Base-by-base conservation (phyloP, 2,329 filamentous ascomycete genomes). In the Fusarium guadeloupense region DNA sequence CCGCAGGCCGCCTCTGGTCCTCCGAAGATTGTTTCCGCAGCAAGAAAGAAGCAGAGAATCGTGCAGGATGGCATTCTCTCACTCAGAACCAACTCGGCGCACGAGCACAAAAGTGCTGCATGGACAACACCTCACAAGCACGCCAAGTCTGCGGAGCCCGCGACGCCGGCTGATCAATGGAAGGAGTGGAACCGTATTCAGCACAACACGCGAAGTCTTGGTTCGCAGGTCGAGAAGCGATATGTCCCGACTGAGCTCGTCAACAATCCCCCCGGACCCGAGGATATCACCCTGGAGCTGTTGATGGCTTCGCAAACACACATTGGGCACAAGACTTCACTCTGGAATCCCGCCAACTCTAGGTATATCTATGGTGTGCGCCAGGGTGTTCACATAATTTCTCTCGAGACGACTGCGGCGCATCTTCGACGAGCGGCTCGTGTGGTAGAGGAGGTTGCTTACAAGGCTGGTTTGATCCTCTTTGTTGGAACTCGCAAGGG, bases 281-380 rank as follows among this genome's bases (percentile, higher is more conserved):
- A 89, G 73, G 90, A 97, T 71, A 85, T 98, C 59, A 93, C 93
- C 41, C 87, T 99, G 56, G 93, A 97, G 80, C 84, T 97, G 59
- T 86, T 99, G 61, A 89, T 97, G 81, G 91, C 93, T 39, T 88
- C 89, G 26, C 92, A 96, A 78, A 87, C 87, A 49, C 93, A 97
- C 78, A 87, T 98, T 76, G 95, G 95, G 62, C 95, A 99, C 78
- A 86, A 91, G 71, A 94, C 90, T 1, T 91, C 91, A 59, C 84
- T 93, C 43, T 99, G 95, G 95, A 96, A 99, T 78, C 93, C 95
- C 10, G 89, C 87, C 46, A 99, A 98, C 79, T 89, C 93, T 64
- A 86, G 91, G 66, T 98, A 98, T 79, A 98, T 99, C 74, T 93
- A 91, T 74, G 95, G 95, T 69, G 86, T 96, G 59, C 85, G 95